phyloP scores from a whole-genome alignment of 2,329 filamentous ascomycete species.

The Sporothrix curviconia region DNA sequence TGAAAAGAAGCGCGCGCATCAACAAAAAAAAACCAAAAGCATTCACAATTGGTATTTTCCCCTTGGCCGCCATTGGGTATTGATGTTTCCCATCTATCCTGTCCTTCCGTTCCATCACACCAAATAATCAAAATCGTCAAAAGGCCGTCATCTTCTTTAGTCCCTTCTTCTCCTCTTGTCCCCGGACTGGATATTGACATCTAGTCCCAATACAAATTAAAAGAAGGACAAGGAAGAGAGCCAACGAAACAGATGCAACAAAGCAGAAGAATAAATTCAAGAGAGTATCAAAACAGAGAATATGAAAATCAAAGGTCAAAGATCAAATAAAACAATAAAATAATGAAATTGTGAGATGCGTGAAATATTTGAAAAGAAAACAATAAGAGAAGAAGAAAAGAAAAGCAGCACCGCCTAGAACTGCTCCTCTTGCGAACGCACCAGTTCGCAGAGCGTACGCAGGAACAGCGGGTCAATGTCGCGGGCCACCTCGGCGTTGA shows the following conservation, averaged over 20 bases:
- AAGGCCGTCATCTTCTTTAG: neutral
- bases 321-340: neutral
- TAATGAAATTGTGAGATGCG: no score
- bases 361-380: neutral
- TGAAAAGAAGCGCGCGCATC: neutral
- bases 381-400: neutral
- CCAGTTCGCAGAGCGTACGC: constrained; percentile 36
- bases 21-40: neutral
- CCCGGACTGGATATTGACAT: no score
- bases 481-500: constrained; percentile 18
- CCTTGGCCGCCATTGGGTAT: neutral
- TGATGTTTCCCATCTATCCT: neutral
- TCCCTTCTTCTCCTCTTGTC: neutral
- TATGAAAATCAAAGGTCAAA: no score
- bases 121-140: no score
- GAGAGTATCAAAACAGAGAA: no score
- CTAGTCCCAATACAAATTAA: no score
- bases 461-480: constrained; percentile 33
- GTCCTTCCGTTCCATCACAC: neutral
- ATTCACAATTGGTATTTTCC: neutral
- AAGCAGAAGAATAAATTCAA: no score
- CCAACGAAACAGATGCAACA: no score
- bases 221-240: no score
- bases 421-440: constrained; percentile 34
- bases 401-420: neutral